These are phyloP conservation scores for Ustilago crameri DNA, from an alignment of 1,284 basidiomycete species.

Conservation along the genomic window DNA sequence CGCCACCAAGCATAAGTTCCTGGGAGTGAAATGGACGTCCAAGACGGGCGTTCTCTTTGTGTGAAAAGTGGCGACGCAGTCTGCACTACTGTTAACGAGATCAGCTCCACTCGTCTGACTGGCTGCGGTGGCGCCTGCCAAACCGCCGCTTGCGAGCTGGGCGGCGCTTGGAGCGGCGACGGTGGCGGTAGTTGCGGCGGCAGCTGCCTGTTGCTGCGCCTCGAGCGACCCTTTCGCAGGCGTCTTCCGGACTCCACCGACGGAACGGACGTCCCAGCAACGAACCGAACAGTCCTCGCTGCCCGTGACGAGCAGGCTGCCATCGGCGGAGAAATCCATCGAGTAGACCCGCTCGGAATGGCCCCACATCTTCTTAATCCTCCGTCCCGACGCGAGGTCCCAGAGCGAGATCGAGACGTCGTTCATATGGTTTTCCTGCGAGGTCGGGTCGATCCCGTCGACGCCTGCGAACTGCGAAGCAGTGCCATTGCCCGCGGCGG, in stretches of 20 bases:
- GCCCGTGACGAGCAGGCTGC: slow-evolving; percentile 86
- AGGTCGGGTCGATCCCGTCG: slow-evolving; percentile 17
- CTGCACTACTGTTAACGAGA: slow-evolving; percentile 70
- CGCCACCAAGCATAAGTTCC: slow-evolving; percentile 90
- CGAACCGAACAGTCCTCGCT: slow-evolving; percentile 92
- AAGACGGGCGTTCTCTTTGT: slow-evolving; percentile 94
- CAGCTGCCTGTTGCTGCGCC: slow-evolving; percentile 18
- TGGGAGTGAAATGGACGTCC: slow-evolving; percentile 90
- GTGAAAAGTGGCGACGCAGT: slow-evolving; percentile 87
- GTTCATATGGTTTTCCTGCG: slow-evolving; percentile 70
- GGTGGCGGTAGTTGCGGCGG: slow-evolving; percentile 18
- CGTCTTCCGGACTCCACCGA: slow-evolving; percentile 71
- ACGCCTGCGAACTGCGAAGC: slow-evolving; percentile 40
- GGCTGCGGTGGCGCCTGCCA: slow-evolving; percentile 16
- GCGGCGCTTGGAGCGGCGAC: not conserved
- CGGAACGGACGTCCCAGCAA: slow-evolving; percentile 91
- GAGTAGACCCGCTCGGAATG: slow-evolving; percentile 89
- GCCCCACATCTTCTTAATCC: slow-evolving; percentile 96
- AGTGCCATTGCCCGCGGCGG: slow-evolving; percentile 67
- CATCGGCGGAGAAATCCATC: slow-evolving; percentile 90
- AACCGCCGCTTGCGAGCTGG: slow-evolving; percentile 3
- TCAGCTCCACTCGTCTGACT: slow-evolving; percentile 12
- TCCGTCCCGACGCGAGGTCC: slow-evolving; percentile 91
- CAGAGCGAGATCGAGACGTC: slow-evolving; percentile 93
- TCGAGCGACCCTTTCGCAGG: slow-evolving; percentile 27